Percentiles rank a stretch among this genome's conserved stretches.
Conservation (phyloP, 2,329 filamentous ascomycete species). For the Colletotrichum tofieldiae region DNA sequence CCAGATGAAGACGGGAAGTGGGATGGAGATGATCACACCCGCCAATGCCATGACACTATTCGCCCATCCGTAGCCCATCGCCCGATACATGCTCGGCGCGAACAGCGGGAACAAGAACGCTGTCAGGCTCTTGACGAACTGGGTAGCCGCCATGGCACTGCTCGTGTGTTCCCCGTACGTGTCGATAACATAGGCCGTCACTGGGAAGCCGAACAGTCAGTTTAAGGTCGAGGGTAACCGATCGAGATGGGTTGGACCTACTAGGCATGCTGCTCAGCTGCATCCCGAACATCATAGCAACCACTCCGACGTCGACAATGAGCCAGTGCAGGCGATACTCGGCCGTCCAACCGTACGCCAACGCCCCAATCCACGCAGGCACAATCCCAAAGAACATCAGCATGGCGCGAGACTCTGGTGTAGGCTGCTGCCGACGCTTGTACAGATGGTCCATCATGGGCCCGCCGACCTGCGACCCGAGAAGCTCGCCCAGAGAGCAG, state of each 20-base stretch:
- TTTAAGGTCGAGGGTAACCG: too few species aligned
- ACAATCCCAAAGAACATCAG: conserved; percentile 61
- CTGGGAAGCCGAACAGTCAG: neutral
- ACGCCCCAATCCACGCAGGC: conserved; percentile 54
- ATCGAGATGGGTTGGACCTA: neutral
- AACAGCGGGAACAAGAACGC: conserved; percentile 67
- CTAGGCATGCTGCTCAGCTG: conserved; percentile 52
- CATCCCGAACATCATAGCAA: conserved; percentile 51
- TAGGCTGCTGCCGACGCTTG: conserved; percentile 43
- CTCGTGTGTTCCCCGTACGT: conserved; percentile 63
- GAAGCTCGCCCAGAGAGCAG: conserved; percentile 73
- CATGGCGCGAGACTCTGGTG: conserved; percentile 70
- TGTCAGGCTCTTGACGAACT: conserved; percentile 61
- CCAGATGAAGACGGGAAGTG: conserved; percentile 58
- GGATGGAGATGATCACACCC: conserved; percentile 53
- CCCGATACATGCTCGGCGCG: conserved; percentile 58
- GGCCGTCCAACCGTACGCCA: conserved; percentile 62
- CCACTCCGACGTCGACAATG: conserved; percentile 55
- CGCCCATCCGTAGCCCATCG: conserved; percentile 57
- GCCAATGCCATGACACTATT: conserved; percentile 57
- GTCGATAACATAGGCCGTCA: conserved; percentile 60
- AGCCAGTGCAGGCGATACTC: conserved; percentile 55
- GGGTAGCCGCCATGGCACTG: conserved; percentile 62
- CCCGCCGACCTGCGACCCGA: conserved; percentile 65
- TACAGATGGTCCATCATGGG: conserved; percentile 56